phyloP scores from a whole-genome alignment of 129 eudicot species.

The Flaveria linearis region DNA sequence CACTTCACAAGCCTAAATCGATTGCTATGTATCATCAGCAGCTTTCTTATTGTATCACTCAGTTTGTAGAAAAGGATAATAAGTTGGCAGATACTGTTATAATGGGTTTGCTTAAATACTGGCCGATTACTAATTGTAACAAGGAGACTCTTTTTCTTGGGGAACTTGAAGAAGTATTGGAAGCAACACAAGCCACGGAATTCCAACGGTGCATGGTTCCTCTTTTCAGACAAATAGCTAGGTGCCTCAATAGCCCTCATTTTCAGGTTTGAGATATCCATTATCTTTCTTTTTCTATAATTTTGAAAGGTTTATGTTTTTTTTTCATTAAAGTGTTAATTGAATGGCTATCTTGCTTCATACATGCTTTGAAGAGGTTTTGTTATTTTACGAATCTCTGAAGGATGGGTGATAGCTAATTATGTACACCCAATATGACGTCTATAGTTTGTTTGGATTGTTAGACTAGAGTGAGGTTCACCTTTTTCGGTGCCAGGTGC shows the following conservation, averaged over 20 bases:
- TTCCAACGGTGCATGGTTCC: slow-evolving; percentile 78
- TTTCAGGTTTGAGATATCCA: slow-evolving; percentile 55
- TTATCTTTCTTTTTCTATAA: background rate
- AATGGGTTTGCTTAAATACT: slow-evolving; percentile 71
- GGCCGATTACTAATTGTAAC: slow-evolving; percentile 80
- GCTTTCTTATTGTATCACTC: slow-evolving; percentile 66
- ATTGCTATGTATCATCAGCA: slow-evolving; percentile 75
- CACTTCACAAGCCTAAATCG: slow-evolving; percentile 77
- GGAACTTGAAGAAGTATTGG: slow-evolving; percentile 80
- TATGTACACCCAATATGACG: background rate
- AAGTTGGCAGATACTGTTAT: slow-evolving; percentile 69
- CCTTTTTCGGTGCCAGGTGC: background rate
- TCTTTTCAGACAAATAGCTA: slow-evolving; percentile 71
- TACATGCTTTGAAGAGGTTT: background rate
- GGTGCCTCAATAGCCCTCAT: slow-evolving; percentile 73
- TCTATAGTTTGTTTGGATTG: background rate
- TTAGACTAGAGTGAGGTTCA: background rate
- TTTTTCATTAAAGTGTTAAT: background rate
- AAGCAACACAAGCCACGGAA: slow-evolving; percentile 66
- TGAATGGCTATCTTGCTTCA: background rate
- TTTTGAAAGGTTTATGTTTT: background rate
- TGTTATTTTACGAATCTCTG: background rate
- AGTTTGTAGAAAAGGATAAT: slow-evolving; percentile 82
- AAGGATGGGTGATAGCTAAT: no score
- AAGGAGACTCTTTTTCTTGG: slow-evolving; percentile 84